phyloP scores from a whole-genome alignment of 2,329 filamentous ascomycete species.

The Aspergillus fumigatiaffinis region DNA sequence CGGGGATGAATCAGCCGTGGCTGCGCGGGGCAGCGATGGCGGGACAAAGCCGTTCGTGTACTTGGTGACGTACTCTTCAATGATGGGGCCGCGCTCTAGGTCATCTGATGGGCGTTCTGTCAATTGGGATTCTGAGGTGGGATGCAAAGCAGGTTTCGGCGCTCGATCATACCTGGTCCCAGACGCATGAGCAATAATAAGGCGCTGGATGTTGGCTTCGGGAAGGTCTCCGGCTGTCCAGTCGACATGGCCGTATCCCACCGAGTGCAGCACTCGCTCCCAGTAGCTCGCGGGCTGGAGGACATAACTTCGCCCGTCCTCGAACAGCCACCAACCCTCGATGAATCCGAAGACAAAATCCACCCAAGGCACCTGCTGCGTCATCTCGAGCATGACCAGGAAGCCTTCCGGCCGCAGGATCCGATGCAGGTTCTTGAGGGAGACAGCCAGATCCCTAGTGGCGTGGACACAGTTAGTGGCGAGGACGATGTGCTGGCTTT shows the following conservation, averaged over 20 bases:
- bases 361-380: conserved; percentile 20
- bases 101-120: not conserved
- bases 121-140: conserved; percentile 14
- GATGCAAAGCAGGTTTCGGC: conserved; percentile 6
- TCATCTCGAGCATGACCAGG: conserved; percentile 29
- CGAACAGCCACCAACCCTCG: conserved; percentile 37
- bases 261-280: conserved; percentile 21
- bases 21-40: not conserved
- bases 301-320: conserved; percentile 30
- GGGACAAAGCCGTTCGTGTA: conserved; percentile 20
- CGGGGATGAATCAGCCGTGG: not conserved
- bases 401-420: conserved; percentile 25
- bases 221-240: conserved; percentile 27
- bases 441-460: conserved; percentile 21
- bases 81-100: conserved; percentile 4
- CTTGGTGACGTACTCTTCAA: conserved; percentile 23
- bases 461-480: conserved; percentile 33
- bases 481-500: conserved; percentile 26
- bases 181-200: conserved; percentile 22
- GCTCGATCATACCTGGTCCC: conserved; percentile 9
- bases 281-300: conserved; percentile 9
- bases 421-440: conserved; percentile 21
- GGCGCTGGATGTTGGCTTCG: conserved; percentile 13
- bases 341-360: conserved; percentile 32
- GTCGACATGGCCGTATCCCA: conserved; percentile 27